These are phyloP conservation scores for Cladophialophora yegresii DNA, from an alignment of 2,329 filamentous ascomycete genomes.

Conservation along the genomic window DNA sequence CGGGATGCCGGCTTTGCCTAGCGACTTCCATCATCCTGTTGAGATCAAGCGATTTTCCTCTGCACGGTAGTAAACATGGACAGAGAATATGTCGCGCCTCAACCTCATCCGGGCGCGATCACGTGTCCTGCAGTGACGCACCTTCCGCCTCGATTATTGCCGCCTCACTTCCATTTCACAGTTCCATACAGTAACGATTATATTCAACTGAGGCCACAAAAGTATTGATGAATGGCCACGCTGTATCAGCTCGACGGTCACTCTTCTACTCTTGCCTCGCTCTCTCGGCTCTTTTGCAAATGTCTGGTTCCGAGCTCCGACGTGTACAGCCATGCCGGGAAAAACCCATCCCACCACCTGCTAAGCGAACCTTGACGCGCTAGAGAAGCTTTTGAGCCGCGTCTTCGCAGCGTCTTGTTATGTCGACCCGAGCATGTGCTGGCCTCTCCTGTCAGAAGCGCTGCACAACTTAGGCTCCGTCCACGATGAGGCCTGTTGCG, in stretches of 20 bases:
- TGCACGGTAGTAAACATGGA: not conserved
- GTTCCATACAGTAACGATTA: not conserved
- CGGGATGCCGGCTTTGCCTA: not conserved
- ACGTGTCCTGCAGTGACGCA: not conserved
- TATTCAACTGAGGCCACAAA: not conserved
- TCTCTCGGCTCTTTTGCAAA: not conserved
- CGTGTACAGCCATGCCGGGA: not conserved
- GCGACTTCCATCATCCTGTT: not conserved
- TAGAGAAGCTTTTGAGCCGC: conserved; percentile 8
- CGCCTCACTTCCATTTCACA: not conserved
- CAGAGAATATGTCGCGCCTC: not conserved
- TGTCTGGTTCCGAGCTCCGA: not conserved
- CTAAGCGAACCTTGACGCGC: not conserved
- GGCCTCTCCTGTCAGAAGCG: not conserved
- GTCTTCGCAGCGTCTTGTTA: not conserved
- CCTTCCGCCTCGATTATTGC: not conserved
- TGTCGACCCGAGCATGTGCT: not conserved
- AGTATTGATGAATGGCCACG: not conserved
- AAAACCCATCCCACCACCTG: not conserved
- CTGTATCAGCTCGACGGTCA: not conserved
- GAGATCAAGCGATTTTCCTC: not conserved
- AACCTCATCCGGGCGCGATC: no score
- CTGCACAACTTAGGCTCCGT: not conserved
- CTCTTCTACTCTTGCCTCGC: not conserved
- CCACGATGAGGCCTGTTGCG: not conserved